Base-by-base conservation (phyloP, 352 stramenopile species). In the Blastocystis sp. region DNA sequence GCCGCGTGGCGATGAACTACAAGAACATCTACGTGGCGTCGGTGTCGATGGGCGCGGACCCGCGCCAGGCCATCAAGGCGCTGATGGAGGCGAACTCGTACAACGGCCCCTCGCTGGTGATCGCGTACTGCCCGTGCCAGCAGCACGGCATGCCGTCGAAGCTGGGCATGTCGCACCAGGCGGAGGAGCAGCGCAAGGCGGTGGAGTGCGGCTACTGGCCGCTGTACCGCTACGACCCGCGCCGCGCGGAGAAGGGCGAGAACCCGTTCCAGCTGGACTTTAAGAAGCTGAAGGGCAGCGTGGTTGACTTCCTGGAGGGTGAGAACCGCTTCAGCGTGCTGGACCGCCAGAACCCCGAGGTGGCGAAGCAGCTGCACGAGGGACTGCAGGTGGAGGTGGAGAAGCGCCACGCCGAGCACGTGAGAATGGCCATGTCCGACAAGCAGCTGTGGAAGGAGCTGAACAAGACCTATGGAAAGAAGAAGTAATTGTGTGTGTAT, bases 381-480 rank as follows among this genome's bases (percentile, higher is more conserved):
- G 53, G 21, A 34, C n/a, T 81, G 21, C 38, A 74, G 53, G n/a
- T 7, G 9, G 71, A 74, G n/a, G 53, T 81, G 53, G n/a, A 45
- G 28, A 81, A 74, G 71, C 9, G 71, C 62, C 71, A 81, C 62
- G 71, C 28, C 14, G 71, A 81, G 34, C 21, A 34, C 23, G 43
- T 81, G 53, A 64, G 71, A 48, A 71, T 10, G 64, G 76, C 76
- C 34, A 87, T 87, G 77, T 87, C 77, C 2, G 77, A 87, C 43
- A 87, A 87, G 43, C 62, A 87, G 65, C 23, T 87, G 62, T 76
- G 45, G 28, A 87, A 87, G 65, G 62, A 87, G 62, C 52, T 87
- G 65, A 87, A 74, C 77, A 87, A 87, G 65, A 78, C 41, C 5
- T 87, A 59, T 78, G 65, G 45, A 45, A 87, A 87, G 69, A 79